Evolutionary conservation across 148 eudicot species (phyloP).

Genomic region (Rhododendron ferrugineum): DNA sequence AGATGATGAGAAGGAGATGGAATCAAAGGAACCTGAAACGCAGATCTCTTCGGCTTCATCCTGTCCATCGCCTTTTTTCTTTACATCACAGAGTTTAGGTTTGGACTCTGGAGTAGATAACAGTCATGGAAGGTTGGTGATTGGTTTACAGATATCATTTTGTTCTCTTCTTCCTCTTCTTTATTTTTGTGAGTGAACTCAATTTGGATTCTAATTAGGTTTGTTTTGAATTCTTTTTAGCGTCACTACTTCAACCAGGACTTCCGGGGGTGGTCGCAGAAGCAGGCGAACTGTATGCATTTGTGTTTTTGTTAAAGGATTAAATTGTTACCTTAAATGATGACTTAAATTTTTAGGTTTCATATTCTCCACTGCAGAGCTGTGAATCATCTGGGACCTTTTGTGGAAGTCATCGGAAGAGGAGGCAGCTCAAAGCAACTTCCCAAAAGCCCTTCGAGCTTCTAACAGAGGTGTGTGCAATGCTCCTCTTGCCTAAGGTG

Average conservation of each 20-base stretch:
- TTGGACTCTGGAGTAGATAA: slow-evolving; percentile 45
- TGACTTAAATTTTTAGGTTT: not conserved
- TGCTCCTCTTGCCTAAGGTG: not conserved
- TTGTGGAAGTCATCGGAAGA: slow-evolving; percentile 59
- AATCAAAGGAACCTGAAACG: slow-evolving; percentile 37
- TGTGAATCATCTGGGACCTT: slow-evolving; percentile 49
- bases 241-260: slow-evolving; percentile 45
- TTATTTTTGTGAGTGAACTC: not conserved
- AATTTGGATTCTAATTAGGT: slow-evolving; percentile 16
- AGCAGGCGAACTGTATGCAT: slow-evolving; percentile 65
- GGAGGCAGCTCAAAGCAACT: slow-evolving; percentile 57
- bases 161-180: not conserved
- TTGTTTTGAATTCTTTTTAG: slow-evolving; percentile 17
- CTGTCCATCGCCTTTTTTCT: slow-evolving; percentile 54
- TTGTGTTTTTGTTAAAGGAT: not conserved
- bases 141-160: not conserved
- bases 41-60: slow-evolving; percentile 51
- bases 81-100: slow-evolving; percentile 68
- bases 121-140: slow-evolving; percentile 65
- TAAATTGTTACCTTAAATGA: not conserved
- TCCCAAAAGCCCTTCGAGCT: slow-evolving; percentile 75
- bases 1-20: slow-evolving; percentile 38
- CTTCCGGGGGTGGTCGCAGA: slow-evolving; percentile 49
- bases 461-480: slow-evolving; percentile 65
- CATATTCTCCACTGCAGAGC: slow-evolving; percentile 36